These are phyloP conservation scores for Senna siamea DNA, from an alignment of 306 rosid species.

Conservation along the genomic window DNA sequence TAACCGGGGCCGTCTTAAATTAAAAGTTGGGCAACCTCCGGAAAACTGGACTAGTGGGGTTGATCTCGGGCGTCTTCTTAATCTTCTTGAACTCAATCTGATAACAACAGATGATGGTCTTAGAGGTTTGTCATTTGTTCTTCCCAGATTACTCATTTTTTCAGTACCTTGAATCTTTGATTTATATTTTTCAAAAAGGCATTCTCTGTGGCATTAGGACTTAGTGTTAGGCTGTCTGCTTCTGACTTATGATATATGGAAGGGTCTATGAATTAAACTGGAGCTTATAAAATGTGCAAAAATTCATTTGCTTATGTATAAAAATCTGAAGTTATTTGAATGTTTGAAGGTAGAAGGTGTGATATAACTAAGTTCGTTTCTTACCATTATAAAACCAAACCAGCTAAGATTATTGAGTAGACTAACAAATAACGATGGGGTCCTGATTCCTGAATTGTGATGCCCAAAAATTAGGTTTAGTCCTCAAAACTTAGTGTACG, in stretches of 20 bases:
- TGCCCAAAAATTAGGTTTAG: neutral
- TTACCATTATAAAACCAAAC: constrained; percentile 18
- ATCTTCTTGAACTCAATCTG: constrained; percentile 94
- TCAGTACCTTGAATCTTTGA: neutral
- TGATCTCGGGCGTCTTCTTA: constrained; percentile 95
- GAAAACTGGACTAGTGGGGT: constrained; percentile 99
- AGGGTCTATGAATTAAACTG: constrained; percentile 16
- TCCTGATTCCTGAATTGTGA: neutral
- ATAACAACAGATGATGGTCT: constrained; percentile 90
- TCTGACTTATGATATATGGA: constrained; percentile 11
- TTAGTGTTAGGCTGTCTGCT: constrained; percentile 24
- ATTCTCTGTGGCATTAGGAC: constrained; percentile 22
- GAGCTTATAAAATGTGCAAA: constrained; percentile 2
- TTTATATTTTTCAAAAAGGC: neutral
- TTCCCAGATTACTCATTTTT: constrained; percentile 9
- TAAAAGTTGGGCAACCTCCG: constrained; percentile 95
- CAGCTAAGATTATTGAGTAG: neutral
- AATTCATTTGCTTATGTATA: neutral
- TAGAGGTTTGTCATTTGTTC: constrained; percentile 62
- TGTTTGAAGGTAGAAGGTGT: constrained; percentile 13
- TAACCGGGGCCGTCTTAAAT: constrained; percentile 92
- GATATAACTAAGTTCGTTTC: constrained; percentile 8
- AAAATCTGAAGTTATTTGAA: neutral
- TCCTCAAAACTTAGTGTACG: neutral
- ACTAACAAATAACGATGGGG: neutral